A percentile compares a stretch with the other conserved stretches of the same genome.
phyloP scores from a whole-genome alignment of 441 rosid genomes.

The Kokia cookei region DNA sequence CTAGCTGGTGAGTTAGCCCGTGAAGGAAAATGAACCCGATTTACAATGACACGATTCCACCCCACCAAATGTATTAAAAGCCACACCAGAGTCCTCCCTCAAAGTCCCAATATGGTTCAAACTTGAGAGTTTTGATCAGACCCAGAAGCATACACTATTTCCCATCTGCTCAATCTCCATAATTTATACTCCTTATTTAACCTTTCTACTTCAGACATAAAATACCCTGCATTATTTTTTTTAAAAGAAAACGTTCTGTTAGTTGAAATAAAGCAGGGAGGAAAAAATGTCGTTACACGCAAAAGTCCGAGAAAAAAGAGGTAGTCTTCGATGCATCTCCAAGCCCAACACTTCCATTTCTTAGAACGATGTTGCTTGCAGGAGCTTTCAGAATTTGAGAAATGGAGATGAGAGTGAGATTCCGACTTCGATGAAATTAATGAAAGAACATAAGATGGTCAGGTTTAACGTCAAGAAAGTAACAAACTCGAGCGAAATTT shows the following conservation, averaged over 20 bases:
- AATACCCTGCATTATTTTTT: conserved; percentile 11
- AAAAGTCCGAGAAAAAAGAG: not conserved
- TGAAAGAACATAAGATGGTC: not conserved
- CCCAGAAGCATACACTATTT: conserved; percentile 20
- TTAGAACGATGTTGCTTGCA: conserved; percentile 11
- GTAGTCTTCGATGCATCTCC: conserved; percentile 21
- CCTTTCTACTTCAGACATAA: conserved; percentile 14
- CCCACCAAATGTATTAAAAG: conserved; percentile 18
- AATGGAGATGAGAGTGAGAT: not conserved
- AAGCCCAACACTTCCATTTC: conserved; percentile 8
- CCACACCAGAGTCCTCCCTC: conserved; percentile 12
- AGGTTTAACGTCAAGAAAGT: not conserved
- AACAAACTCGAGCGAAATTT: not conserved
- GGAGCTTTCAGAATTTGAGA: conserved; percentile 22
- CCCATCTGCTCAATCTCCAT: conserved; percentile 20
- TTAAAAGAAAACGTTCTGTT: not conserved
- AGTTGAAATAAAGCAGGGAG: not conserved
- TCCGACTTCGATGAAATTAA: not conserved
- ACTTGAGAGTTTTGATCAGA: conserved; percentile 19
- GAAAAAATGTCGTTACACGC: not conserved
- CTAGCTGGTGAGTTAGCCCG: conserved; percentile 66
- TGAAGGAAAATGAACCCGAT: conserved; percentile 68
- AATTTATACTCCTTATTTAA: not conserved
- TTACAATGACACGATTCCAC: conserved; percentile 67
- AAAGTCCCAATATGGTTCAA: conserved; percentile 2